phyloP scores from a whole-genome alignment of 2,329 filamentous ascomycete species.

The Alternaria sp. region DNA sequence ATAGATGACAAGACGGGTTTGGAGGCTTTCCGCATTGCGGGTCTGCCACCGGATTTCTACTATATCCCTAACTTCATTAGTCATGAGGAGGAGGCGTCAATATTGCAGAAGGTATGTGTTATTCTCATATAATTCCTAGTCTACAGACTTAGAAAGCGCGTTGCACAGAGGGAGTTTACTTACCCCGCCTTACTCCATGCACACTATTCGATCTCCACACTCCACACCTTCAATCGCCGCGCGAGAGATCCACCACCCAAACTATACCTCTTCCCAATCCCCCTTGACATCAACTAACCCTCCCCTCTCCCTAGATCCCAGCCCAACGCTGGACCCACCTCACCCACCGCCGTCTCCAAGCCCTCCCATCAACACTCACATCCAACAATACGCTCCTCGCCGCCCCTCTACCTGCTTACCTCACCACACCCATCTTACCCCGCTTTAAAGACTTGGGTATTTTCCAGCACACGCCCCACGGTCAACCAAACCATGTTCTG shows the following conservation, averaged over 20 bases:
- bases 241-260: no score
- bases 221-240: no score
- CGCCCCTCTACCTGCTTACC: slow-evolving; percentile 75
- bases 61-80: slow-evolving; percentile 89
- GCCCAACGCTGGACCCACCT: slow-evolving; percentile 79
- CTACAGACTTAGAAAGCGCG: background rate
- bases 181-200: background rate
- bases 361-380: slow-evolving; percentile 84
- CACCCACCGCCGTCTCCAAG: slow-evolving; percentile 87
- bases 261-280: no score
- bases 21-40: slow-evolving; percentile 51
- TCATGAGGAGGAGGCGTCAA: slow-evolving; percentile 70
- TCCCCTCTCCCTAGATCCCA: slow-evolving; percentile 51
- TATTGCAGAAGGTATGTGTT: slow-evolving; percentile 70
- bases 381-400: slow-evolving; percentile 73
- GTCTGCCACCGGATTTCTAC: slow-evolving; percentile 71
- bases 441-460: slow-evolving; percentile 58
- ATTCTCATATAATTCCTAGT: no score
- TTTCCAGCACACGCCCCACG: slow-evolving; percentile 72
- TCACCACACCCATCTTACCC: slow-evolving; percentile 71
- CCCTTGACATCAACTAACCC: background rate
- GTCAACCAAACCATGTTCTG: slow-evolving; percentile 84
- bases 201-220: background rate
- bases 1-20: background rate
- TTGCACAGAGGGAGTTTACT: background rate